Conservation (phyloP, 2,329 filamentous ascomycete species). For the Didymellaceae sp. region DNA sequence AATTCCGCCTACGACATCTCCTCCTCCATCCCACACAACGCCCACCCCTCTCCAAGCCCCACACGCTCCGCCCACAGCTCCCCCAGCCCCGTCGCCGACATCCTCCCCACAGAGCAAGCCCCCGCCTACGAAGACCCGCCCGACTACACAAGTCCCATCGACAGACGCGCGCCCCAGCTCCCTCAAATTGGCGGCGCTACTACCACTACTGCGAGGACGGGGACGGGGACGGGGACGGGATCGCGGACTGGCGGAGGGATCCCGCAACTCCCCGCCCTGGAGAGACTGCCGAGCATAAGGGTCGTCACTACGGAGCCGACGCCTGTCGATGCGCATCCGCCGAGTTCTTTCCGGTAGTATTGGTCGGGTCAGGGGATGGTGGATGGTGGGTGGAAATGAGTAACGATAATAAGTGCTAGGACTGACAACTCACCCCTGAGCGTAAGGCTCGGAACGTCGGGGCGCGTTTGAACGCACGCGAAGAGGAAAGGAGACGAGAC, state of each 20-base stretch:
- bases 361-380: too few species aligned
- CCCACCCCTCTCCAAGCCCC: constrained; percentile 38
- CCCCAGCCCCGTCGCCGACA: constrained; percentile 6
- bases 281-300: constrained; percentile 53
- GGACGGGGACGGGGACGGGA: not conserved
- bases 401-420: too few species aligned
- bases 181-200: constrained; percentile 22
- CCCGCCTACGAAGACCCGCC: constrained; percentile 57
- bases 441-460: too few species aligned
- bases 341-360: constrained; percentile 16
- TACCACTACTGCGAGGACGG: too few species aligned
- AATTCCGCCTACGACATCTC: constrained; percentile 25
- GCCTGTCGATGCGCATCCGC: constrained; percentile 25
- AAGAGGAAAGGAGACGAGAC: too few species aligned
- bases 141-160: constrained; percentile 54
- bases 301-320: constrained; percentile 50
- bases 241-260: constrained; percentile 16
- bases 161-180: constrained; percentile 41
- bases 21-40: constrained; percentile 49
- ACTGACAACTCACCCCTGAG: too few species aligned
- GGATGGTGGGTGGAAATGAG: too few species aligned
- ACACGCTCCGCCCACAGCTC: constrained; percentile 32
- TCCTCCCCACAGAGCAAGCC: constrained; percentile 42
- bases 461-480: too few species aligned
- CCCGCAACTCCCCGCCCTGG: constrained; percentile 40